Base-by-base conservation (phyloP, 129 eudicot genomes). In the Escallonia rubra region DNA sequence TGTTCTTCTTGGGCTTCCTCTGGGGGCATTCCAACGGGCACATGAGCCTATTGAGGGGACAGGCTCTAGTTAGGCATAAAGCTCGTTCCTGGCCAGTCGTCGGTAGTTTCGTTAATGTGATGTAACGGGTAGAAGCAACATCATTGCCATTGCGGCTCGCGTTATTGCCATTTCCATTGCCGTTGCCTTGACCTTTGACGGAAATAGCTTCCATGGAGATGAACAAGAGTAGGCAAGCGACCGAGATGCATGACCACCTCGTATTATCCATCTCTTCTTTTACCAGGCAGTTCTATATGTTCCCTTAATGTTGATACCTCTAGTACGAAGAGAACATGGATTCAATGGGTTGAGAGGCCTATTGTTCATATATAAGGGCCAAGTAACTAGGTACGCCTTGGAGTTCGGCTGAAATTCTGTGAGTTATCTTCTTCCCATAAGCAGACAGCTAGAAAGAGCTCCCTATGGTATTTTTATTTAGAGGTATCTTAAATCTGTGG, bases 1-100 rank as follows among this genome's bases (percentile, higher is more conserved):
- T 82, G 84, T 86, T 82, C 79, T 79, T 70, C 54, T 66, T 69
- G 10, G 93, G 93, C 88, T 80, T 86, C 78, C 86, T 82, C 55
- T 64, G 47, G 4, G 83, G 86, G 76, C 88, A 86, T 62, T 86
- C 81, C 12, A 75, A 44, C 0, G 88, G 91, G 56, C 92, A 86
- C 14, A 72, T 76, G 47, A 85, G 85, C 15, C 79, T 79, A 66
- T 71, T 64, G 56, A 66, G 38, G 60, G 67, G 38, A 61, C 92
- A 86, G 12, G 15, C 61, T 4, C 6, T 50, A 44, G 45, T 55
- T 3, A 81, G 64, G 63, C 88, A 82, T 23, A 63, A 67, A 10
- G 65, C 79, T 34, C 81, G 66, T 74, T 86, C 79, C 11, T 78
- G 54, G 8, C 81, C 85, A 2, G 74, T 65, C 43, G 49, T 43